Percentiles rank a stretch among this genome's conserved stretches.
phyloP scores from a whole-genome alignment of 106 monocot genomes.

The Dendrobium officinale region DNA sequence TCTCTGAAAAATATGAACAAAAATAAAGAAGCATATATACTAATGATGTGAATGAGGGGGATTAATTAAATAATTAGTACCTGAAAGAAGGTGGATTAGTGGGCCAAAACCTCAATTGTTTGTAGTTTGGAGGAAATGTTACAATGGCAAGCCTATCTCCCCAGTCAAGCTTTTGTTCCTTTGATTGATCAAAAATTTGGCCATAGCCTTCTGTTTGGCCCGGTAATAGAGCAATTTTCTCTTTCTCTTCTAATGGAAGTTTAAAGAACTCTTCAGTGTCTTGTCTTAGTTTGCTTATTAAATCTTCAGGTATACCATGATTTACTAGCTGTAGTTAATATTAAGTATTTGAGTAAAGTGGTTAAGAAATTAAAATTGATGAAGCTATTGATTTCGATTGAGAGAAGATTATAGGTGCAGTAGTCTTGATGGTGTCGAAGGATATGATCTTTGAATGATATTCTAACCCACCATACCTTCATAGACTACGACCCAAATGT shows the following conservation, averaged over 20 bases:
- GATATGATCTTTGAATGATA: too few species aligned
- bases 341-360: too few species aligned
- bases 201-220: constrained; percentile 32
- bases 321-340: constrained; percentile 22
- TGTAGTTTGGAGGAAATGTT: constrained; percentile 14
- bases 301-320: constrained; percentile 13
- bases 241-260: constrained; percentile 23
- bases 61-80: not conserved
- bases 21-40: not conserved
- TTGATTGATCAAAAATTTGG: constrained; percentile 21
- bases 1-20: constrained; percentile 3
- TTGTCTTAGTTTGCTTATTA: constrained; percentile 17
- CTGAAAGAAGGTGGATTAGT: constrained; percentile 11
- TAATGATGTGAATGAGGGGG: not conserved
- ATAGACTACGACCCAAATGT: too few species aligned
- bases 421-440: too few species aligned
- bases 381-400: too few species aligned
- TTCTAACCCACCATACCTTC: too few species aligned
- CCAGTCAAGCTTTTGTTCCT: constrained; percentile 46
- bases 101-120: constrained; percentile 32
- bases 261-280: constrained; percentile 25
- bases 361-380: too few species aligned
- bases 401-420: too few species aligned
- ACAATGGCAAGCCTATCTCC: constrained; percentile 25
- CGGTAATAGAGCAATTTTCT: constrained; percentile 13